phyloP scores from a whole-genome alignment of 441 rosid genomes.

The Bocquillonia castaneifolia region DNA sequence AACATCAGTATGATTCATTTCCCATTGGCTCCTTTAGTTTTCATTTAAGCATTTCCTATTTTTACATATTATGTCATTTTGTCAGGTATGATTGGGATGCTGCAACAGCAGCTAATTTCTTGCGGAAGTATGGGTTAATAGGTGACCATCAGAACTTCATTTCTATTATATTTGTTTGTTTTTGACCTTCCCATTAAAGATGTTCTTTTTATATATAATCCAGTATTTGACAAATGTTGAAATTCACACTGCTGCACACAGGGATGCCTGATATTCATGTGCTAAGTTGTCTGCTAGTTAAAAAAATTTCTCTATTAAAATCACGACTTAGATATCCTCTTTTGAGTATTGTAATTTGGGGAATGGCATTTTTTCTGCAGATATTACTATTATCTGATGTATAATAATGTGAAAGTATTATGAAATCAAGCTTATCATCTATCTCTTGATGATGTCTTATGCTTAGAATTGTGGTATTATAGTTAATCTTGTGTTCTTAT shows the following conservation, averaged over 20 bases:
- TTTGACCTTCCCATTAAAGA: neutral
- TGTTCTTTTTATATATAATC: too few species aligned
- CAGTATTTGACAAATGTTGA: neutral
- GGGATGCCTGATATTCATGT: neutral
- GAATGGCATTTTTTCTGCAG: neutral
- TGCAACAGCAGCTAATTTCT: slow-evolving; percentile 83
- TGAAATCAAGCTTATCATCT: neutral
- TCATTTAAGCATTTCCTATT: neutral
- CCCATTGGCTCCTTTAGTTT: neutral
- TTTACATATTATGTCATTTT: slow-evolving; percentile 18
- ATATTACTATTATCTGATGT: neutral
- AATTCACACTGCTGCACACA: neutral
- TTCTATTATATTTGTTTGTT: neutral
- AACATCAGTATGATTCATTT: slow-evolving; percentile 61
- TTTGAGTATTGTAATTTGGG: neutral
- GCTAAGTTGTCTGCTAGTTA: neutral
- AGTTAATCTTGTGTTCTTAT: neutral
- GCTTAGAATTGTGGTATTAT: neutral
- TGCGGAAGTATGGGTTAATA: slow-evolving; percentile 76
- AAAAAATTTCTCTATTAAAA: too few species aligned
- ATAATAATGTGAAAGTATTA: neutral
- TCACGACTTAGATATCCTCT: neutral
- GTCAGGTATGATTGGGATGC: slow-evolving; percentile 96
- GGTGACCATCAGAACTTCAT: slow-evolving; percentile 30
- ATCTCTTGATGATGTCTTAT: neutral